Evolutionary conservation across 2,329 filamentous ascomycete species (phyloP), one percentile per base, ranked within the genome.

Genomic region (Myotisia sp.): DNA sequence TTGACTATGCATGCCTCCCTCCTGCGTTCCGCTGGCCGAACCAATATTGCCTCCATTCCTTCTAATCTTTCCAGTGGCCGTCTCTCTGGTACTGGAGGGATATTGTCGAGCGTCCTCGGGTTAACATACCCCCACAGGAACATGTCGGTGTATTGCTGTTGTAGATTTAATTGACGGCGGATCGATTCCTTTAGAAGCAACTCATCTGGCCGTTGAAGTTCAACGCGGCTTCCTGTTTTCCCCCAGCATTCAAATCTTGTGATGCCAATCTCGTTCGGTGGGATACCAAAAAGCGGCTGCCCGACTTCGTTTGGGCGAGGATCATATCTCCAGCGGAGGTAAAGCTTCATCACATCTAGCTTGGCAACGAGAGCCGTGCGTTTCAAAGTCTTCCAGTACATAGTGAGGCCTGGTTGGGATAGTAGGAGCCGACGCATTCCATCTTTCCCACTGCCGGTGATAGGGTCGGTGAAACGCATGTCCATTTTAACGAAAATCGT

Each of bases 401-500:
- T 55, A 5, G 59, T 64, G 12, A 79, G 54, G 52, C 55, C 62
- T 16, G 61, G 63, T 45, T 79, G 74, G 9, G 70, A 72, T 26
- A 82, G 53, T 37, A 82, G 59, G 18, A 79, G 54, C 20, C 71
- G 60, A 24, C 71, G 56, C 33, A 79, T 55, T 19, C 60, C 60
- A 27, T 62, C 61, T 2, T 60, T 56, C 31, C 64, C 63, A 10
- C 65, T 63, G 0, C 68, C 70, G 31, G 64, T 64, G 16, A 71
- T 50, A 0, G 79, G 77, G 42, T 81, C 68, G 37, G 69, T 71
- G 53, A 83, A 74, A 35, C 65, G 64, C 69, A 85, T 73, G 47
- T 73, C 67, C 10, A 90, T 66, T 57, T 87, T 86, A 41, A 81
- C 49, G 43, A 82, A 60, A 58, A 87, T 76, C 39, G 76, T 54